Base-by-base conservation (phyloP, 2,329 filamentous ascomycete species). In the Sporothrix phasma region DNA sequence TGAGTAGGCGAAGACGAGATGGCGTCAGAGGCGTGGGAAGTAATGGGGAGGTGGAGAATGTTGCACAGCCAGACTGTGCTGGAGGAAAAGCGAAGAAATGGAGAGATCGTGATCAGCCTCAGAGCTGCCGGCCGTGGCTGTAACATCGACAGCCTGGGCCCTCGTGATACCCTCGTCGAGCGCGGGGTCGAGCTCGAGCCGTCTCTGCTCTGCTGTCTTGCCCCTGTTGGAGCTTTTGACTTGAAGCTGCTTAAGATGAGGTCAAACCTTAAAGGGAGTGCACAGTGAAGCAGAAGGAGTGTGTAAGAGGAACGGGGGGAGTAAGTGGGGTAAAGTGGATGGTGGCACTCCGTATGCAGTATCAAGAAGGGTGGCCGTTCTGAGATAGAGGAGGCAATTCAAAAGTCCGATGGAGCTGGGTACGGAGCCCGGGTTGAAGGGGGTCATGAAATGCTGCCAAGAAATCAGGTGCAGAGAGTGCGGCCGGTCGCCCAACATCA, bases 81-180 rank as follows among this genome's bases (percentile, higher is more conserved):
- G 31, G 45, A 22, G 56, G 19, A 15, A 19, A 24, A 43, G 45
- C 6, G 31, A n/a, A 53, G 51, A 15, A 29, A 34, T 34, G 17
- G 24, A 39, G n/a, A 24, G 37, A 31, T n/a, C 5, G 31, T 24
- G 31, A 39, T 39, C 11, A 31, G 26, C 10, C 29, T 11, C 31
- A 47, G 31, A 53, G 46, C 60, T 41, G 34, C 15, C 24, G 7
- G 60, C 46, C 31, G 60, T 62, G 15, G 41, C 60, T 51, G 26
- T 37, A 8, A 26, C 24, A 15, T 62, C 31, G 22, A 31, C 34
- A n/a, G n/a, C n/a, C 24, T 26, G 17, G 17, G 60, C 17, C 60
- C 60, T 62, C 47, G 60, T 62, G 60, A 62, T 62, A 54, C 59
- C 60, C 60, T 51, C 54, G 60, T 54, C 47, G 31, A 10, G 47